Conservation (phyloP, 305 asterid species). For the Fraxinus platypoda region DNA sequence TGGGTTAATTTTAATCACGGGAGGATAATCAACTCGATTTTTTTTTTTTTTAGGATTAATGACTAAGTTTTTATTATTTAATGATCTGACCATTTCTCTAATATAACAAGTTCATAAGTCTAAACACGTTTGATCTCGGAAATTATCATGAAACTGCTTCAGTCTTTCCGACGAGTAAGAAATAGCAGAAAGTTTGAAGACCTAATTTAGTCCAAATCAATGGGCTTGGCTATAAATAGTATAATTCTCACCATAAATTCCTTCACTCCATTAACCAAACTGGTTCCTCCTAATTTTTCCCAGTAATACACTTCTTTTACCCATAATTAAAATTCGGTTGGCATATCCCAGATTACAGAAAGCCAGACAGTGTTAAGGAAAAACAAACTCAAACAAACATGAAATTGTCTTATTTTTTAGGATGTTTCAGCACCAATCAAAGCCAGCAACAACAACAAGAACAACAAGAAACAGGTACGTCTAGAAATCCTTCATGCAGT, state of each 20-base stretch:
- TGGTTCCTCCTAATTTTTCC: neutral
- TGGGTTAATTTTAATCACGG: no score
- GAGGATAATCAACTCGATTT: no score
- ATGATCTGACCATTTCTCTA: no score
- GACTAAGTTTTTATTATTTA: no score
- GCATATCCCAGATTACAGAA: neutral
- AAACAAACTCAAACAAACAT: slow-evolving; percentile 6
- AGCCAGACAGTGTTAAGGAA: neutral
- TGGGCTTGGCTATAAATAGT: slow-evolving; percentile 20
- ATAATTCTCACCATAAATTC: neutral
- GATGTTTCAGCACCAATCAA: slow-evolving; percentile 24
- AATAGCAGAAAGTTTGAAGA: neutral
- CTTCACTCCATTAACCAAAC: neutral
- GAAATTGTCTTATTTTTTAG: slow-evolving; percentile 24
- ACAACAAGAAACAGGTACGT: slow-evolving; percentile 18
- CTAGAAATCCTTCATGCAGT: neutral
- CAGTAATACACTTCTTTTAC: neutral
- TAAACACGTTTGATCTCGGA: neutral
- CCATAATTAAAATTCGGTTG: neutral
- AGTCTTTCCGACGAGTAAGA: neutral
- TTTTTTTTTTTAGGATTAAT: no score
- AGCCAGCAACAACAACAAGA: neutral
- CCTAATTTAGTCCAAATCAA: slow-evolving; percentile 4
- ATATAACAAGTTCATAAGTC: no score
- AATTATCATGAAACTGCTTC: neutral